Evolutionary conservation across 2,329 filamentous ascomycete genomes (phyloP).

Genomic region (Thelonectria blattea): DNA sequence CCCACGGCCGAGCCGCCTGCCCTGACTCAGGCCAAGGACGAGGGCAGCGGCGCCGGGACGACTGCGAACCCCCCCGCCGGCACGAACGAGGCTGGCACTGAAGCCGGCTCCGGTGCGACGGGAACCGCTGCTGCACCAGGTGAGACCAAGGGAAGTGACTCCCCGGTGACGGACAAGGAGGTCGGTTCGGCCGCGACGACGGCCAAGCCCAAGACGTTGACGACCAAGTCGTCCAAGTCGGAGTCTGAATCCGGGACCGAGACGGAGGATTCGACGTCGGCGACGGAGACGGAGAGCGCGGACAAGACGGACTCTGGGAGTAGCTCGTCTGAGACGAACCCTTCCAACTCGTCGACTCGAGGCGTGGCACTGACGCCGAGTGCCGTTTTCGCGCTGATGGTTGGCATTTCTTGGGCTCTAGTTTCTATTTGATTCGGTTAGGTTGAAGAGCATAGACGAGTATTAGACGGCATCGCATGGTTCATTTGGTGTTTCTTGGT

Average conservation of each 20-base stretch:
- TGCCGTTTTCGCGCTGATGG: not conserved
- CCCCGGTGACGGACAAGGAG: not conserved
- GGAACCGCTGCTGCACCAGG: not conserved
- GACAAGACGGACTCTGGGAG: not conserved
- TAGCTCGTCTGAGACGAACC: not conserved
- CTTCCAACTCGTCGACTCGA: not conserved
- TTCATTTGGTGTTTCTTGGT: too few relatives aligned
- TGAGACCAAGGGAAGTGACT: not conserved
- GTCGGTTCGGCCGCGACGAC: not conserved
- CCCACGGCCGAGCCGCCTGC: conserved; percentile 28
- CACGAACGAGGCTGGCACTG: not conserved
- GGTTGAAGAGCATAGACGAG: too few relatives aligned
- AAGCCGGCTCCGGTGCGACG: not conserved
- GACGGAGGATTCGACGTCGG: not conserved
- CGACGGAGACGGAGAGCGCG: not conserved
- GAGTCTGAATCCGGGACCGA: not conserved
- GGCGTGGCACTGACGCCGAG: conserved; percentile 1
- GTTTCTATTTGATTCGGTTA: not conserved
- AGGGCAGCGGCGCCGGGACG: not conserved
- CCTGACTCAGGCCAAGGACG: not conserved
- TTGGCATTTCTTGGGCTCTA: not conserved
- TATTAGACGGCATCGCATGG: too few relatives aligned
- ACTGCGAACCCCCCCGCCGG: not conserved
- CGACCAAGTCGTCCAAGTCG: not conserved
- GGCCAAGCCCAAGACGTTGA: not conserved